Evolutionary conservation across 2,329 filamentous ascomycete genomes (phyloP).

Genomic region (Xylaria sp.): DNA sequence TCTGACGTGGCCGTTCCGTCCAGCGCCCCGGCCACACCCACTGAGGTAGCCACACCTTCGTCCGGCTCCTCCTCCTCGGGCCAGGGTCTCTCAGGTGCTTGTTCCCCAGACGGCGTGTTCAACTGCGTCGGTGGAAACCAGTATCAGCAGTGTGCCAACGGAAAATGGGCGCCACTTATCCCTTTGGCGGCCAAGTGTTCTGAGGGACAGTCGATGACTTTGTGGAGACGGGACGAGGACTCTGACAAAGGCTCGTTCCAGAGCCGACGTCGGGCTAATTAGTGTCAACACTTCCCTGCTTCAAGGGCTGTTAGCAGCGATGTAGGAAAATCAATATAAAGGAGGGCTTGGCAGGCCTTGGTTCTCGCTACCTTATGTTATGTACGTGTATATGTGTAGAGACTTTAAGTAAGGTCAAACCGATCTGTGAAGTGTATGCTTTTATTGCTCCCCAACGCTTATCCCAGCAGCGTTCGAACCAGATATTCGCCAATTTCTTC

Average conservation of each 20-base stretch:
- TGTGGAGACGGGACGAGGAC: slow-evolving; percentile 43
- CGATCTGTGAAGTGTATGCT: background rate
- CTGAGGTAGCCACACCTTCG: background rate
- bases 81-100: slow-evolving; percentile 46
- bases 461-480: background rate
- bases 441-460: background rate
- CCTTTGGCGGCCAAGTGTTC: slow-evolving; percentile 48
- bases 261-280: slow-evolving; percentile 10
- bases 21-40: background rate
- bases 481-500: background rate
- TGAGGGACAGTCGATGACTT: slow-evolving; percentile 43
- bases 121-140: slow-evolving; percentile 49
- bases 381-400: background rate
- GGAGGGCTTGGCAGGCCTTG: background rate
- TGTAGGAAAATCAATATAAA: background rate
- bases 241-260: background rate
- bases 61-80: slow-evolving; percentile 24
- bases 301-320: background rate
- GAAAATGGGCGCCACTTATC: slow-evolving; percentile 45
- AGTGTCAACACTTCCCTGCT: too few relatives aligned
- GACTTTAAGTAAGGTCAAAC: background rate
- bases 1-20: slow-evolving; percentile 20
- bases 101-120: slow-evolving; percentile 49
- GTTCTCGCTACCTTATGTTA: slow-evolving; percentile 7
- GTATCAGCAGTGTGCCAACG: slow-evolving; percentile 52